Evolutionary conservation across 2,329 filamentous ascomycete genomes (phyloP), one percentile per base, ranked within the genome.

Genomic region (Myriangium duriaei): DNA sequence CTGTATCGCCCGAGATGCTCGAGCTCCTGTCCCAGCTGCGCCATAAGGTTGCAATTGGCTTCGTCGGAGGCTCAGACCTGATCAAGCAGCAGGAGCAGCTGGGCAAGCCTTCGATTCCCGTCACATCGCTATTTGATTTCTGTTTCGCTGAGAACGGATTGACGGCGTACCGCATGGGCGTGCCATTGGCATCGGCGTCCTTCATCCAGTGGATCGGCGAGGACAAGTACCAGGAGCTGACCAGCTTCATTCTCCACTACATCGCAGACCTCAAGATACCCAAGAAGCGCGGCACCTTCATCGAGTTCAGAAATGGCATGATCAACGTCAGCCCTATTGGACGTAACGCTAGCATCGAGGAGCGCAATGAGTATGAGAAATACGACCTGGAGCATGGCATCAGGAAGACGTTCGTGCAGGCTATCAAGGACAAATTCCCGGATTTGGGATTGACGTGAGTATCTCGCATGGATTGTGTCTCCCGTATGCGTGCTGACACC

Each of bases 71-170:
- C 58, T 91, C 82, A 52, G 81, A 96, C 69, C 74, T 94, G 45
- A 66, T 62, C 58, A 96, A 98, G 69, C 91, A 96, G 65, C 85
- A 96, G 63, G 91, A 96, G 63, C 88, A 96, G 67, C 74, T 96
- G 45, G 86, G 86, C 58, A 71, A 74, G 3, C 59, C 72, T 16
- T 65, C 71, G 41, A 71, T 79, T 49, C 59, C 68, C 50, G 88
- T 96, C 44, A 86, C 78, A 37, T 69, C 75, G 45, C 77, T 96
- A 53, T 98, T 98, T 69, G 91, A 98, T 69, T 98, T 84, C 67
- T 91, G 81, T 74, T 98, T 98, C 67, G 70, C 86, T 42, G 91
- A 98, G 68, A 98, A 98, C 65, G 91, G 91, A 9, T 75, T 98
- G 49, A 92, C 82, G 2, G 91, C 88, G 30, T 93, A 73, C 71